Evolutionary conservation across 306 rosid species (phyloP).

Genomic region (Sphenostylis stenocarpa): DNA sequence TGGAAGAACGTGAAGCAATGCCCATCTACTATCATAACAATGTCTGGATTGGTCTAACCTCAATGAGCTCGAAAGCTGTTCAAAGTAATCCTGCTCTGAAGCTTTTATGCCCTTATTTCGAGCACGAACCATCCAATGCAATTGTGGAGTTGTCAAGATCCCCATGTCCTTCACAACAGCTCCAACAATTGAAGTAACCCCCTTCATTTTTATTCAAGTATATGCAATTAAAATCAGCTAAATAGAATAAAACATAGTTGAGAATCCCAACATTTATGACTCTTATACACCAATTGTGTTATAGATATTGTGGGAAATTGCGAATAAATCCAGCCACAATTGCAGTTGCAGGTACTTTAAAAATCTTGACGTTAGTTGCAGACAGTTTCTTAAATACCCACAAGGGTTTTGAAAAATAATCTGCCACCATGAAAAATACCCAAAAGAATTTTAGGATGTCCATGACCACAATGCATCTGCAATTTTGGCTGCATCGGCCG

Average conservation of each 20-base stretch:
- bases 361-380: too few species aligned
- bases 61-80: slow-evolving; percentile 71
- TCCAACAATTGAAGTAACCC: slow-evolving; percentile 67
- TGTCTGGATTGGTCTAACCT: slow-evolving; percentile 54
- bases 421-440: too few species aligned
- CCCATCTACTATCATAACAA: neutral
- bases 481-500: neutral
- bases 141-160: slow-evolving; percentile 81
- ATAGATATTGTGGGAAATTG: neutral
- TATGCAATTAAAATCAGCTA: neutral
- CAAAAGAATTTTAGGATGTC: too few species aligned
- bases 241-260: neutral
- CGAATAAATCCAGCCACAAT: neutral
- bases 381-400: neutral
- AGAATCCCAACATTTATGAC: neutral
- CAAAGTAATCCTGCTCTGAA: slow-evolving; percentile 70
- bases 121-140: slow-evolving; percentile 94
- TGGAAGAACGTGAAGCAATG: neutral
- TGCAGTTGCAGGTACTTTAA: neutral
- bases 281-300: neutral
- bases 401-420: neutral
- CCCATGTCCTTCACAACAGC: slow-evolving; percentile 73
- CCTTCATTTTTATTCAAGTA: slow-evolving; percentile 52
- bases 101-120: slow-evolving; percentile 61
- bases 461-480: neutral